Base-by-base conservation (phyloP, 495 filamentous ascomycete species). In the Pyronema omphalodes region DNA sequence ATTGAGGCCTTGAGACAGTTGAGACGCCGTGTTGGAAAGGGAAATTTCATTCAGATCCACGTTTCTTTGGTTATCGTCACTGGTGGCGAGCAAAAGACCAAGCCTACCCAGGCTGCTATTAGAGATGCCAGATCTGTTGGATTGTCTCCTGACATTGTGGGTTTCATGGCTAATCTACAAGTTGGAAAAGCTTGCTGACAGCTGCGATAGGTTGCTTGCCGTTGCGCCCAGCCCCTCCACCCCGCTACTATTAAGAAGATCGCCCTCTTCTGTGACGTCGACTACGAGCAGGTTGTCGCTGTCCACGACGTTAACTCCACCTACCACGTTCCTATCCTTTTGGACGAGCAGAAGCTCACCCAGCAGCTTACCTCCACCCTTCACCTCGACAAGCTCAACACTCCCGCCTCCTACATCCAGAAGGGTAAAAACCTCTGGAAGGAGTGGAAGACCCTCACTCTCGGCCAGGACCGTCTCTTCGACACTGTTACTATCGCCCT, bases 51-150 rank as follows among this genome's bases (percentile, higher is more conserved):
- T 57, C 80, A 84, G 66, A 94, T 91, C 56, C 80, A 86, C 63
- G 88, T 93, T 43, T 86, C 77, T 7, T 79, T 83, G 45, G 76
- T 94, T 15, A 88, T 87, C 0, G 69, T 88, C 3, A 68, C 80
- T 37, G 65, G 76, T 47, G 77, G 82, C n/a, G 91, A 96, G 71
- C 78, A 91, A 69, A 98, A 96, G 79, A 95, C 87, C 11, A 98
- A 98, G 68, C 91, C 91, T 0, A 96, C 91, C 0, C 91, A 96
- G 66, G 75, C 82, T 57, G 86, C 91, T 37, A 87, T 94, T 66
- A 81, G 79, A 58, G 77, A 84, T 57, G 81, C 83, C 39, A 76
- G 88, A 45, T 66, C 64, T 57, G 80, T 82, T 58, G 89, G 91
- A 60, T 66, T 98, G 53, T 79, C 78, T 54, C 91, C 91, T 9